Base-by-base conservation (phyloP, 805 yeast species). In the Debaryomyces castellii region DNA sequence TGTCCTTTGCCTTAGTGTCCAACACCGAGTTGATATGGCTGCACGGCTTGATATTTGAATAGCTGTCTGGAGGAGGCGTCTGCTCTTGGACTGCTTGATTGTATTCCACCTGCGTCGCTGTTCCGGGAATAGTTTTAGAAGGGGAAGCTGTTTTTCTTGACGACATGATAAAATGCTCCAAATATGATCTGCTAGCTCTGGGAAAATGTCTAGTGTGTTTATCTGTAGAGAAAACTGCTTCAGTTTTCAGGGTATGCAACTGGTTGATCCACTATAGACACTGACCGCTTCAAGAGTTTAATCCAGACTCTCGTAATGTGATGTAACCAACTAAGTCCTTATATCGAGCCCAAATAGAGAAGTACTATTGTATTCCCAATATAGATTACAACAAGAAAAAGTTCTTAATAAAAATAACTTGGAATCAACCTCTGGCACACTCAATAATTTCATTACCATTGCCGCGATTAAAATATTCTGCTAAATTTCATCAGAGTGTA, bases 21-120 rank as follows among this genome's bases (percentile, higher is more conserved):
- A 81, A 60, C 5, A 79, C 81, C 45, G 74, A 67, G 14, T 58
- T 55, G 36, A 81, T 60, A 56, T 81, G 86, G 8, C 66, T 58
- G 58, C 86, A 81, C 0, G 82, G 70, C 18, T 67, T 67, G 44
- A 76, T 70, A 35, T 53, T 48, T 40, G 60, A 54, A 42, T 48
- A 60, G 45, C 57, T 61, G 45, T 63, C 65, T 4, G 60, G 63
- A 2, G 48, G 47, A 20, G 51, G 51, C 9, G 48, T 47, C 12
- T 21, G 48, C 27, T 44, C 45, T 18, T 45, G 49, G 17, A 32
- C 33, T 22, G n/a, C 16, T 14, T 23, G 14, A 14, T 22, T 7
- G 9, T 12, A 22, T 10, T 14, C 40, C 20, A 21, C 3, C n/a
- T 2, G 27, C 12, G 40, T 5, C 4, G 40, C 9, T 14, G 20